phyloP scores from a whole-genome alignment of 2,329 filamentous ascomycete species.

The Gliomastix tumulicola region DNA sequence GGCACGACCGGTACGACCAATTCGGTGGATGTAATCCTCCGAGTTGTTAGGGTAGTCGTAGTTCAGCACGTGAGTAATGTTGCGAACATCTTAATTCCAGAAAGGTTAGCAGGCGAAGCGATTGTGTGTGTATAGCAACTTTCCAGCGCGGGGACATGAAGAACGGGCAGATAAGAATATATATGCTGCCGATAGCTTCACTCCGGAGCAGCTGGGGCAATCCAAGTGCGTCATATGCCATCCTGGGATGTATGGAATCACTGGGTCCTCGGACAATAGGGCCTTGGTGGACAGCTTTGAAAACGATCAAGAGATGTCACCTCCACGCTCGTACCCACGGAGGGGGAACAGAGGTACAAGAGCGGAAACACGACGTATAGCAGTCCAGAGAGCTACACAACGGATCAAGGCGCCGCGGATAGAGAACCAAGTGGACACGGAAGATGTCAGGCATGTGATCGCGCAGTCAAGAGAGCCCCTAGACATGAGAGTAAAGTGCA shows the following conservation, averaged over 20 bases:
- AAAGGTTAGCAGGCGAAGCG: slow-evolving; percentile 73
- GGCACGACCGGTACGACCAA: slow-evolving; percentile 92
- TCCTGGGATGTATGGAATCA: slow-evolving; percentile 42
- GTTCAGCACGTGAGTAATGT: slow-evolving; percentile 99
- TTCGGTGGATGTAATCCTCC: slow-evolving; percentile 97
- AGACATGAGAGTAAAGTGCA: slow-evolving; percentile 90
- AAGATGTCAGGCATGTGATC: slow-evolving; percentile 79
- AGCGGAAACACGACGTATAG: slow-evolving; percentile 72
- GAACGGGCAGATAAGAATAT: slow-evolving; percentile 36
- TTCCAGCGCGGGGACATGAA: slow-evolving; percentile 37
- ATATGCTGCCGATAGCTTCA: slow-evolving; percentile 42
- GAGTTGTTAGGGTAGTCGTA: slow-evolving; percentile 99
- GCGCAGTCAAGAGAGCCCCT: slow-evolving; percentile 83
- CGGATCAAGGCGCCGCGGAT: slow-evolving; percentile 74
- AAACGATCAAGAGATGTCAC: slow-evolving; percentile 71
- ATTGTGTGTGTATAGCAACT: slow-evolving; percentile 48
- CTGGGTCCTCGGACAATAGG: slow-evolving; percentile 50
- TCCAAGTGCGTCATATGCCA: slow-evolving; percentile 50
- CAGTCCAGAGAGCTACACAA: slow-evolving; percentile 36
- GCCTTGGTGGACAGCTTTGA: slow-evolving; percentile 60
- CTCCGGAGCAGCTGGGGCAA: slow-evolving; percentile 52
- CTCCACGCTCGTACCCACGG: slow-evolving; percentile 72
- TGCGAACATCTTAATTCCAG: slow-evolving; percentile 86
- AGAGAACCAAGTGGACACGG: slow-evolving; percentile 75
- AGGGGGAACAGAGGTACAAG: slow-evolving; percentile 54